Base-by-base conservation (phyloP, 176 grass and related monocot genomes). In the Musa troglodytarum region DNA sequence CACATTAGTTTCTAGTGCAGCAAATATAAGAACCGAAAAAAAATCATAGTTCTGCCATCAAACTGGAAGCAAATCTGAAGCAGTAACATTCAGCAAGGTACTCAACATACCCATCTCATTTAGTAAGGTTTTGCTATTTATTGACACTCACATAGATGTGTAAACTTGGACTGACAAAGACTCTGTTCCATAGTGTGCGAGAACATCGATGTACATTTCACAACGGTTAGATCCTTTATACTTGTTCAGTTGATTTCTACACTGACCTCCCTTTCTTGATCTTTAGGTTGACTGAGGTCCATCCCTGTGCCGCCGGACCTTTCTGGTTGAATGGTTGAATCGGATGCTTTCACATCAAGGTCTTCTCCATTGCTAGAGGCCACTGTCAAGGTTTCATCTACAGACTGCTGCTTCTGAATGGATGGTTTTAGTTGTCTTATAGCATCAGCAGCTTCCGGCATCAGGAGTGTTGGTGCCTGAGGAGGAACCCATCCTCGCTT, bases 401-500 rank as follows among this genome's bases (percentile, higher is more conserved):
- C 28, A 11, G 54, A 50, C 19, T 50, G 25, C 26, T 61, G 53
- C 53, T 21, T 57, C 53, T 70, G 77, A 79, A 24, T 28, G 28
- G 25, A 57, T 51, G 66, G 71, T 29, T 59, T 58, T 24, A 29
- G 65, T 17, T 59, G 12, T 29, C n/a, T 49, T 10, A 59, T 70
- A 79, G 77, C 50, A 58, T 20, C 66, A 23, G 52, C 66, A 58
- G 53, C 66, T 71, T 71, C 53, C 26, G 65, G 77, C 54, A 57
- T 59, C 29, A 59, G 25, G 9, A 53, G 9, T 28, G 29, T 25
- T 16, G 52, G 52, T 12, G 68, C 8, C 34, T 51, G 23, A 51
- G 68, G 34, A 28, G 77, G 66, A 34, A 49, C 12, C 66, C 53
- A 79, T 49, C 52, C 66, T 50, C 11, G 22, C 9, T 70, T 59